These are phyloP conservation scores for Podospora pseudopauciseta DNA, from an alignment of 495 filamentous ascomycete genomes.

Conservation along the genomic window DNA sequence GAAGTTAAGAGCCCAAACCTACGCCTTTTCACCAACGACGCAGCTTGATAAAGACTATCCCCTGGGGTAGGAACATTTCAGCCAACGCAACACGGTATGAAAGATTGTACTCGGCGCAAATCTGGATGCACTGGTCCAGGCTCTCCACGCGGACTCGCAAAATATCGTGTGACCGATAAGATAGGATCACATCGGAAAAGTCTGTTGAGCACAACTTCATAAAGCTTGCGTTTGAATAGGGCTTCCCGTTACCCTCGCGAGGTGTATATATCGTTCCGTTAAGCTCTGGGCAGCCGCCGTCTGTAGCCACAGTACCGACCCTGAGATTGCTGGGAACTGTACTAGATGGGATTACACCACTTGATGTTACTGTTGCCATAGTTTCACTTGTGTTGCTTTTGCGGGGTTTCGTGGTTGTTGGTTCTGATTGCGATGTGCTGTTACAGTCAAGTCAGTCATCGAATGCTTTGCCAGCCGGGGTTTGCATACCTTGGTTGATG, in stretches of 20 bases:
- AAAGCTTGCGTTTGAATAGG: not conserved
- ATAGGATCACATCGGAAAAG: too few relatives aligned
- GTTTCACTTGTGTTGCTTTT: too few relatives aligned
- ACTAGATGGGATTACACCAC: too few relatives aligned
- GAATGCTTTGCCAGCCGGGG: too few relatives aligned
- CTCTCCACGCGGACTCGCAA: not conserved
- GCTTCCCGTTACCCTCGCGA: conserved; percentile 24
- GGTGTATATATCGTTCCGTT: conserved; percentile 29
- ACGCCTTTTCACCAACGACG: not conserved
- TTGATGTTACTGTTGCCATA: too few relatives aligned
- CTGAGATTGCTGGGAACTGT: too few relatives aligned
- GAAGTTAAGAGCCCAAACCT: not conserved
- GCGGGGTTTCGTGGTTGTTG: too few relatives aligned
- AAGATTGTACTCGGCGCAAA: not conserved
- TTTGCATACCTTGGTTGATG: too few relatives aligned
- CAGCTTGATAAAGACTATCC: not conserved
- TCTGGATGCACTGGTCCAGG: not conserved
- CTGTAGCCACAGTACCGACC: conserved; percentile 11
- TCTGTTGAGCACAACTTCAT: not conserved
- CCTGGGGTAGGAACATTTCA: not conserved
- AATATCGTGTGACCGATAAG: not conserved
- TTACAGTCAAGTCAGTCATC: too few relatives aligned
- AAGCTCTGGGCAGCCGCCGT: conserved; percentile 30
- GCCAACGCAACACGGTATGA: too few relatives aligned
- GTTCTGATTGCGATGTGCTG: too few relatives aligned